A percentile compares a stretch with the other conserved stretches of the same genome.
Conservation (phyloP, 306 rosid species). For the Vigna unguiculata region DNA sequence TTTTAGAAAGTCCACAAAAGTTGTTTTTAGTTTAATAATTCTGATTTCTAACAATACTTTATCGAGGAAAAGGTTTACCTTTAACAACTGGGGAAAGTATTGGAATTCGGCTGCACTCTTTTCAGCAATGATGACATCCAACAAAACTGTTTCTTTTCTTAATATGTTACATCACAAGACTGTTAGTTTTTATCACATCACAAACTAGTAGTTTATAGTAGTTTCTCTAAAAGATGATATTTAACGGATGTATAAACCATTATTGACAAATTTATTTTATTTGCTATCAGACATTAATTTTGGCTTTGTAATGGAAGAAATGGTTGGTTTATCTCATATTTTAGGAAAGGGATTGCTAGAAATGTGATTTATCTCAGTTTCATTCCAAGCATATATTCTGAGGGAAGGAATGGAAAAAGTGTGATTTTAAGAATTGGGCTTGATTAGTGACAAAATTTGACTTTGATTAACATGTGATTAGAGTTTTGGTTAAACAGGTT, state of each 20-base stretch:
- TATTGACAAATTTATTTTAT: too few species aligned
- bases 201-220: too few species aligned
- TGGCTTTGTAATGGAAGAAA: background rate
- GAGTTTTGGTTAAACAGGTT: constrained; percentile 55
- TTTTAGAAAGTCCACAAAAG: background rate
- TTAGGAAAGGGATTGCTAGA: constrained; percentile 1
- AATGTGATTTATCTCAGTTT: constrained; percentile 2
- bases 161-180: background rate
- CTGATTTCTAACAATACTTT: background rate
- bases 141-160: background rate
- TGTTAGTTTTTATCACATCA: too few species aligned
- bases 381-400: constrained; percentile 3
- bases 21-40: background rate
- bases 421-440: background rate
- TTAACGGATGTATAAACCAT: too few species aligned
- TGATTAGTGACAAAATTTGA: constrained; percentile 20
- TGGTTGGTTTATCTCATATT: background rate
- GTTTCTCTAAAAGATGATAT: too few species aligned
- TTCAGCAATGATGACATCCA: background rate
- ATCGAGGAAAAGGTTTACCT: constrained; percentile 3
- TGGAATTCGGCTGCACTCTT: background rate
- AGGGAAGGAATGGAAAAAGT: constrained; percentile 1
- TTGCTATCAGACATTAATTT: background rate
- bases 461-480: constrained; percentile 32
- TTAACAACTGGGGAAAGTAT: constrained; percentile 65